Evolutionary conservation across 192 early-diverging fungal genomes (phyloP).

Genomic region (Coemansia sp.): DNA sequence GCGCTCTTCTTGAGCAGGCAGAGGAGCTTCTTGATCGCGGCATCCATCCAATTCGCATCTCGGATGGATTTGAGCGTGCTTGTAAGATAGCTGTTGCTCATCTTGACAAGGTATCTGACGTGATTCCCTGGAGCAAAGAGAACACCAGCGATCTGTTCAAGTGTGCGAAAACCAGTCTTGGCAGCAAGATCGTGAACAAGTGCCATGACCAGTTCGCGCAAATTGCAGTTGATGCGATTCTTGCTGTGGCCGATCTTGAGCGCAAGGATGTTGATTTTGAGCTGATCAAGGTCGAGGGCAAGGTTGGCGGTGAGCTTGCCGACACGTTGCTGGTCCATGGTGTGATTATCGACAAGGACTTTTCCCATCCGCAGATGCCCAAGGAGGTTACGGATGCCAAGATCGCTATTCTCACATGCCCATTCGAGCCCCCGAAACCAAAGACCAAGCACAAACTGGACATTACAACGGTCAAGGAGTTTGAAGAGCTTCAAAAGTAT

Average conservation of each 20-base stretch:
- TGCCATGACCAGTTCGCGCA: constrained; percentile 97
- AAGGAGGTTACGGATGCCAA: constrained; percentile 93
- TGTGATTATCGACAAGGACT: constrained; percentile 99
- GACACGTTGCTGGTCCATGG: constrained; percentile 94
- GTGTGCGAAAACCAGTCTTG: constrained; percentile 95
- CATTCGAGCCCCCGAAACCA: constrained; percentile 99
- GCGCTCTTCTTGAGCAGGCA: constrained; percentile 95
- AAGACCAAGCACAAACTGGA: constrained; percentile 99
- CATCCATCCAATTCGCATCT: constrained; percentile 98
- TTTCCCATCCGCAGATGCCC: constrained; percentile 99
- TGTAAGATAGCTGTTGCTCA: constrained; percentile 92
- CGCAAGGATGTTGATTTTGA: constrained; percentile 99
- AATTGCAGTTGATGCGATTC: constrained; percentile 97
- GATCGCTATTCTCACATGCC: constrained; percentile 98
- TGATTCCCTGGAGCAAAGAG: constrained; percentile 79
- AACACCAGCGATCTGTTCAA: constrained; percentile 85
- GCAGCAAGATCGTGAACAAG: constrained; percentile 99
- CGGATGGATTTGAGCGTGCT: constrained; percentile 97
- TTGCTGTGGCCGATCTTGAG: constrained; percentile 97
- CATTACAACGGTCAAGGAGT: constrained; percentile 98
- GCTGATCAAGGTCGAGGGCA: constrained; percentile 99
- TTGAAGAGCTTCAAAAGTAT: constrained; percentile 93
- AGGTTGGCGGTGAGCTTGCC: constrained; percentile 92
- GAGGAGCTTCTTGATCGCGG: constrained; percentile 93
- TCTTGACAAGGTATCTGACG: constrained; percentile 89